Percentiles rank a stretch among this genome's conserved stretches.
These are phyloP conservation scores for Globisporangium mamillatum DNA, from an alignment of 352 stramenopile species.

Conservation along the genomic window DNA sequence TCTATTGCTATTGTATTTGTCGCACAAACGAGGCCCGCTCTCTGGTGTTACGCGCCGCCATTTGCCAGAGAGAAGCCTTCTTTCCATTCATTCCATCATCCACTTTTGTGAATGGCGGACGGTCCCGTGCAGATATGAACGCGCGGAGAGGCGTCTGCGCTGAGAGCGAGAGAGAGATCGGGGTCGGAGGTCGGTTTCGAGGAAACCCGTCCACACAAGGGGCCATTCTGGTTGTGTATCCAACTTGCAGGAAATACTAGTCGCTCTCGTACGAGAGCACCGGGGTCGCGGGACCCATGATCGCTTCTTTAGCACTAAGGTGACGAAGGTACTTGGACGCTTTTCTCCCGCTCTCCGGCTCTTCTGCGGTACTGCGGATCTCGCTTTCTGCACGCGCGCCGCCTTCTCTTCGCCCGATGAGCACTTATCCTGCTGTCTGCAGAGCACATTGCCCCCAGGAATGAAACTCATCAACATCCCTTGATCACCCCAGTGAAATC, in stretches of 20 bases:
- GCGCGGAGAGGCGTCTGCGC: background rate
- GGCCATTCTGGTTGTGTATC: background rate
- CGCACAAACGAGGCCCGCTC: slow-evolving; percentile 17
- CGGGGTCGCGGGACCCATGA: slow-evolving; percentile 81
- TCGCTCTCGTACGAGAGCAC: slow-evolving; percentile 48
- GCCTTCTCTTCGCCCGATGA: slow-evolving; percentile 34
- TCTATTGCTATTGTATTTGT: background rate
- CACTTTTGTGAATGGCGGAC: background rate
- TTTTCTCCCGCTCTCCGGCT: slow-evolving; percentile 23
- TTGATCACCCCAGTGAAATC: slow-evolving; percentile 1
- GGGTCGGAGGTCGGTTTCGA: background rate
- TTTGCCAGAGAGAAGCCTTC: slow-evolving; percentile 10
- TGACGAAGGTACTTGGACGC: slow-evolving; percentile 63
- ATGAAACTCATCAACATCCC: slow-evolving; percentile 49
- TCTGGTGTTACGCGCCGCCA: background rate
- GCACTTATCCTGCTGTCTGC: slow-evolving; percentile 45
- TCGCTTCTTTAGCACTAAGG: slow-evolving; percentile 54
- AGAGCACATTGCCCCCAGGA: slow-evolving; percentile 33
- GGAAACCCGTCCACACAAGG: slow-evolving; percentile 8
- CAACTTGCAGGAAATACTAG: slow-evolving; percentile 39
- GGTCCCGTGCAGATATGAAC: slow-evolving; percentile 20
- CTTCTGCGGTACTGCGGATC: slow-evolving; percentile 8
- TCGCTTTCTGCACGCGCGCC: background rate
- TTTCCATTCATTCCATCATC: background rate
- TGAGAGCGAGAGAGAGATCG: background rate